Evolutionary conservation across 2,329 filamentous ascomycete species (phyloP).

Genomic region (Shiraia sp.): DNA sequence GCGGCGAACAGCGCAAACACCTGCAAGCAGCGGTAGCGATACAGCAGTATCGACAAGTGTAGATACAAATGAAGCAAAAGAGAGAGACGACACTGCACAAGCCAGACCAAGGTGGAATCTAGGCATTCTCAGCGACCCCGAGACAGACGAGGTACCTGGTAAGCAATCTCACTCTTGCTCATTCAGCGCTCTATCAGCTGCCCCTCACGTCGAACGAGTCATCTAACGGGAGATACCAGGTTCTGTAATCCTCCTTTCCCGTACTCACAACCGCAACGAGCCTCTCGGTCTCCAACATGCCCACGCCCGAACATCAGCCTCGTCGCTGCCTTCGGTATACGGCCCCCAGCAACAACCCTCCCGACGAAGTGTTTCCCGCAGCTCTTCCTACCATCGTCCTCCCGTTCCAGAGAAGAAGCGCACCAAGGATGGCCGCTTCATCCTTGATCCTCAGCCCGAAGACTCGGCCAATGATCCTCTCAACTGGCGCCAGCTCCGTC

Average conservation of each 20-base stretch:
- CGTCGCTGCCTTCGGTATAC: slow-evolving; percentile 50
- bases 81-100: slow-evolving; percentile 6
- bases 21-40: background rate
- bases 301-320: slow-evolving; percentile 62
- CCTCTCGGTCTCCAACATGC: slow-evolving; percentile 65
- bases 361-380: slow-evolving; percentile 17
- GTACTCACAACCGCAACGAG: slow-evolving; percentile 61
- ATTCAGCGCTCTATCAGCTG: background rate
- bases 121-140: slow-evolving; percentile 80
- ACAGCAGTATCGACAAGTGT: background rate
- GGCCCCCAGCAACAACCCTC: slow-evolving; percentile 11
- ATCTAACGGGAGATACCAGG: too few relatives aligned
- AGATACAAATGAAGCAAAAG: slow-evolving; percentile 1
- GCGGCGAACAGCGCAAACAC: background rate
- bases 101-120: slow-evolving; percentile 54
- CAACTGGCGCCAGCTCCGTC: slow-evolving; percentile 84
- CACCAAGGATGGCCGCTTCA: slow-evolving; percentile 79
- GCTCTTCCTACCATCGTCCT: slow-evolving; percentile 27
- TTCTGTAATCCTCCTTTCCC: slow-evolving; percentile 63
- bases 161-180: slow-evolving; percentile 30
- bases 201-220: background rate
- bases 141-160: slow-evolving; percentile 89
- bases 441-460: slow-evolving; percentile 89
- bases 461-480: slow-evolving; percentile 88
- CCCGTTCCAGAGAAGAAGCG: slow-evolving; percentile 65